Evolutionary conservation across 2,329 filamentous ascomycete species (phyloP), one percentile per base, ranked within the genome.

Genomic region (Madurella fahalii): DNA sequence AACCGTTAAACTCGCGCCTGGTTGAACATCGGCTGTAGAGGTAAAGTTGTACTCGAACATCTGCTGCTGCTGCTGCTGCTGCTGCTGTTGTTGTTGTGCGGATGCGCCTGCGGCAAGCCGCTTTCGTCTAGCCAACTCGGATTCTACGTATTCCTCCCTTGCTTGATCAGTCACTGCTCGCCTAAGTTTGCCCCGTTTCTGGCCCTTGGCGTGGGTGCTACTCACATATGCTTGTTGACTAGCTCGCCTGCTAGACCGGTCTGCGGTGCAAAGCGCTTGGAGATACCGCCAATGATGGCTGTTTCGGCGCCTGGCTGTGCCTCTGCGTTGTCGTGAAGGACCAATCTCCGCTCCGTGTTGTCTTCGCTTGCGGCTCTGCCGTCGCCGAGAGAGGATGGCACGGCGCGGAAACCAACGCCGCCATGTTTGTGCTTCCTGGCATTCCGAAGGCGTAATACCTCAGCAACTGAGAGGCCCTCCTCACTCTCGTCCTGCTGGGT

Each of bases 141-240:
- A 85, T 77, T 91, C 88, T 90, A 92, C 85, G 74, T 89, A 92
- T 74, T 86, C 83, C 79, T 83, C 86, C 87, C 88, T 91, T 83
- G 76, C 78, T 80, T 76, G 74, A 83, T 91, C 83, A 91, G 87
- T 73, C 69, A 65, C 69, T 67, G 66, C 56, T 49, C 51, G 30
- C 20, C 17, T 11, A 15, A 8, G 9, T 25, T 34, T 30, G 11
- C 17, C 17, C 20, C 20, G 5, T 4, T 16, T 9, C 8, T 46
- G 42, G 8, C 37, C 16, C 31, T n/a, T 9, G n/a, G 12, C 41
- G 20, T 59, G 59, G 44, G 37, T 17, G 50, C 20, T 41, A 82
- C 86, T 84, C 80, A 93, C 89, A 93, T 90, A 74, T 92, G 87
- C 72, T 78, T 86, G 69, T 91, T 86, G 58, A 85, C 78, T 18